Evolutionary conservation across 805 yeast species (phyloP).

Genomic region (Lachancea quebecensis): DNA sequence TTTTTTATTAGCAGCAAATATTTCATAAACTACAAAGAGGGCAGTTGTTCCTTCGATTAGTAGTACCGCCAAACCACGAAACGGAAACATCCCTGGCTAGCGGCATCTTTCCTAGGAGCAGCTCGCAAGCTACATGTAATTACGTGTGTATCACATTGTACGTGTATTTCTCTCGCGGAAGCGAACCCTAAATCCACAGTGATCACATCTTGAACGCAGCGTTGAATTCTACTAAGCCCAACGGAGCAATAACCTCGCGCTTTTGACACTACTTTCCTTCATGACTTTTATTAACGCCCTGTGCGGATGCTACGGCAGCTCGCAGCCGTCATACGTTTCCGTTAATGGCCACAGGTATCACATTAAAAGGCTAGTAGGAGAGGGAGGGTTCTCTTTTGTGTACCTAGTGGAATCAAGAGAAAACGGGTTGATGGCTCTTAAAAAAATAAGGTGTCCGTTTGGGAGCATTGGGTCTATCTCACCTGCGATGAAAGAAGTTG

Average conservation of each 20-base stretch:
- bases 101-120: too few species aligned
- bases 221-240: too few species aligned
- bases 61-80: too few species aligned
- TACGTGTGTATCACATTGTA: not conserved
- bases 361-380: slow-evolving; percentile 72
- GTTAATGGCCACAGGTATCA: slow-evolving; percentile 58
- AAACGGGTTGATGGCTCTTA: slow-evolving; percentile 60
- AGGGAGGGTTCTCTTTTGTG: slow-evolving; percentile 84
- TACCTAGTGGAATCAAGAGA: slow-evolving; percentile 56
- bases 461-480: slow-evolving; percentile 66
- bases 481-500: slow-evolving; percentile 70
- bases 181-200: not conserved
- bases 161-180: not conserved
- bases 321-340: slow-evolving; percentile 44
- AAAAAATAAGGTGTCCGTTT: slow-evolving; percentile 81
- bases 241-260: too few species aligned
- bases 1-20: too few species aligned
- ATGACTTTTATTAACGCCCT: slow-evolving; percentile 1
- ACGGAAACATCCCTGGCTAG: not conserved
- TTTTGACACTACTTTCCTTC: not conserved
- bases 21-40: too few species aligned
- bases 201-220: too few species aligned
- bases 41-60: too few species aligned
- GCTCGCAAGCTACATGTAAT: too few species aligned
- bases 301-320: slow-evolving; percentile 22